These are phyloP conservation scores for Rosellinia necatrix DNA, from an alignment of 2,329 filamentous ascomycete genomes.

Conservation along the genomic window DNA sequence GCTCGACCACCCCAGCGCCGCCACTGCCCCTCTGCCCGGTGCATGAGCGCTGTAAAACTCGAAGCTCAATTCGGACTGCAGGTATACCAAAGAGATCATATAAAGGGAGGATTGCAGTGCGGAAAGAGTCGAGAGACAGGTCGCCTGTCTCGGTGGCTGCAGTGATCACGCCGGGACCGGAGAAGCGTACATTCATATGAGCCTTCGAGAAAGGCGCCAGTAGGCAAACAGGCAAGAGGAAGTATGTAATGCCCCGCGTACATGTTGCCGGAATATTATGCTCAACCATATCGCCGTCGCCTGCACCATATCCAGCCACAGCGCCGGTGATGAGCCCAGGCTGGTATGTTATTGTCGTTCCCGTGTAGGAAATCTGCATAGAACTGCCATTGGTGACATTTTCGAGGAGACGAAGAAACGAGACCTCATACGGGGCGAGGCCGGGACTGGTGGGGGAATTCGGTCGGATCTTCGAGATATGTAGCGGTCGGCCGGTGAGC, in stretches of 20 bases:
- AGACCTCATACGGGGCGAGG: slow-evolving; percentile 90
- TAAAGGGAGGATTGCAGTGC: slow-evolving; percentile 87
- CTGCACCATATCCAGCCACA: slow-evolving; percentile 71
- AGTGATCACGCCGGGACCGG: slow-evolving; percentile 91
- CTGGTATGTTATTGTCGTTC: slow-evolving; percentile 89
- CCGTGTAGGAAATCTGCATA: slow-evolving; percentile 95
- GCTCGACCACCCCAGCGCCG: slow-evolving; percentile 89
- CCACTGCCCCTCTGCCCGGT: slow-evolving; percentile 74
- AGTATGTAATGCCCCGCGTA: slow-evolving; percentile 85
- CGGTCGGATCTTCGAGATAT: slow-evolving; percentile 92
- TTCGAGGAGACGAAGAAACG: slow-evolving; percentile 92
- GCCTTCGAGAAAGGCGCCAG: slow-evolving; percentile 92
- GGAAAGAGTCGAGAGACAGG: slow-evolving; percentile 88
- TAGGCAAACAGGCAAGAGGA: slow-evolving; percentile 84
- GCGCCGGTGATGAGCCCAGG: slow-evolving; percentile 91
- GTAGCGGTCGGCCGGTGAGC: slow-evolving; percentile 84
- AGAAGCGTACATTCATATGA: slow-evolving; percentile 87
- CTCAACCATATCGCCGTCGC: slow-evolving; percentile 72
- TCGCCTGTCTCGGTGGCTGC: slow-evolving; percentile 82
- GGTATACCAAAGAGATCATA: slow-evolving; percentile 89
- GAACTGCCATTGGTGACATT: slow-evolving; percentile 92
- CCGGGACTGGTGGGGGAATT: slow-evolving; percentile 85
- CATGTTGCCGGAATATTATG: slow-evolving; percentile 80
- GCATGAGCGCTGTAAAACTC: slow-evolving; percentile 80
- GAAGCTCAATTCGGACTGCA: slow-evolving; percentile 78